Base-by-base conservation (phyloP, 2,329 filamentous ascomycete genomes). In the Scorias spongiosa region DNA sequence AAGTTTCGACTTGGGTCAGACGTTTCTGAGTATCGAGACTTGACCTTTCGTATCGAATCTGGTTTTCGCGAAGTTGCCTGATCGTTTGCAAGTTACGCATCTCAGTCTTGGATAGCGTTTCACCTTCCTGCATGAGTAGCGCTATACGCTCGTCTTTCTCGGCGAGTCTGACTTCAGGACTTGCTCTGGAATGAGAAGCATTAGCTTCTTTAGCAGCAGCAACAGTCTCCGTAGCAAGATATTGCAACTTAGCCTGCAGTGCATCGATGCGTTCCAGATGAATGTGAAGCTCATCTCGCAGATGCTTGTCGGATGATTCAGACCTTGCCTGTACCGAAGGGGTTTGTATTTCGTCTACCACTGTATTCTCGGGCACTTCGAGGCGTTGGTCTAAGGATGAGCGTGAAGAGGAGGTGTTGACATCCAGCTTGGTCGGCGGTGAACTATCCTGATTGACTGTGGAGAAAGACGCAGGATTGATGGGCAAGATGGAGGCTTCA, bases 81-180 rank as follows among this genome's bases (percentile, higher is more conserved):
- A 96, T 84, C 3, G 81, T 80, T 5, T 76, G 76, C 48, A 89
- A 72, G 50, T 93, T 80, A 56, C 87, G 86, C 62, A 95, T 76
- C 60, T 98, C 91, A 0, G 76, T 83, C 53, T 81, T 84, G 1
- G 86, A 88, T 8, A 96, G 71, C 51, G 82, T 87, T 54, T 91
- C 84, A 0, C 93, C 91, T 66, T 98, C 91, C 53, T 93, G 81
- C 71, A 98, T 83, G 10, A 98, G 68, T 40, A 88, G 67, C 2
- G 88, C 85, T 54, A 96, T 93, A 59, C 84, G 84, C 54, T 89
- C 80, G 54, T 96, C 88, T 57, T 87, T 93, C 55, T 93, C 87
- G 1, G 85, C 83, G 11, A 96, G 62, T 57, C 84, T 87, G 60
- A 81, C 84, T 51, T 93, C 84, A 1, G 70, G 45, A 44, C 79